These are phyloP conservation scores for Pestalotiopsis sp. DNA, from an alignment of 2,329 filamentous ascomycete species.

Conservation along the genomic window DNA sequence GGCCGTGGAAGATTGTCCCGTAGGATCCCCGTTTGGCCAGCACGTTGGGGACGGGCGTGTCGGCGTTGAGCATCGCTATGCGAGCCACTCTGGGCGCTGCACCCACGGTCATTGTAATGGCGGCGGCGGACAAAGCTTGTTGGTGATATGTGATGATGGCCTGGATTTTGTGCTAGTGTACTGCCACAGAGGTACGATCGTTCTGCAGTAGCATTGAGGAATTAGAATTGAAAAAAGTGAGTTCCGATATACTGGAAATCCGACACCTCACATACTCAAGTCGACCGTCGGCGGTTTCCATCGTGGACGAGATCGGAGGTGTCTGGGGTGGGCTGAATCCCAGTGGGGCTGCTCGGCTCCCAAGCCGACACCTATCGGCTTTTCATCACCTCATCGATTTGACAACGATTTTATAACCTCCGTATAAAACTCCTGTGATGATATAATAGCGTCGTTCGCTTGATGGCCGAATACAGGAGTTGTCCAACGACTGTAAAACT, in stretches of 20 bases:
- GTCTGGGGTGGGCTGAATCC: neutral
- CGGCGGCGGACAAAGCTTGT: neutral
- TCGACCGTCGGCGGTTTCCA: neutral
- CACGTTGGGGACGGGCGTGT: neutral
- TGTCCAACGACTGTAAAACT: neutral
- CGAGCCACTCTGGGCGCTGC: neutral
- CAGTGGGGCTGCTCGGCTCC: neutral
- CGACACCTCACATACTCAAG: neutral
- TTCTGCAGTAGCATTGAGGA: neutral
- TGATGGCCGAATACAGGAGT: neutral
- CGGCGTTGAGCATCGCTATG: constrained; percentile 1
- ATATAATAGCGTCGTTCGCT: neutral
- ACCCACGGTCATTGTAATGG: neutral
- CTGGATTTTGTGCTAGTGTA: neutral
- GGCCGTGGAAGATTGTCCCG: neutral
- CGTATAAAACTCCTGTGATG: neutral
- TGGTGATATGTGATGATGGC: neutral
- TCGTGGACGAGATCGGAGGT: neutral
- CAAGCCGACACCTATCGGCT: neutral
- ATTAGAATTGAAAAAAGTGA: neutral
- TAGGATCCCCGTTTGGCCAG: neutral
- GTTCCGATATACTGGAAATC: neutral
- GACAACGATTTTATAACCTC: neutral
- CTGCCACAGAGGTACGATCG: neutral
- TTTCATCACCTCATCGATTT: neutral